Evolutionary conservation across 2,329 filamentous ascomycete species (phyloP), one percentile per base, ranked within the genome.

Genomic region (Boeremia exigua): DNA sequence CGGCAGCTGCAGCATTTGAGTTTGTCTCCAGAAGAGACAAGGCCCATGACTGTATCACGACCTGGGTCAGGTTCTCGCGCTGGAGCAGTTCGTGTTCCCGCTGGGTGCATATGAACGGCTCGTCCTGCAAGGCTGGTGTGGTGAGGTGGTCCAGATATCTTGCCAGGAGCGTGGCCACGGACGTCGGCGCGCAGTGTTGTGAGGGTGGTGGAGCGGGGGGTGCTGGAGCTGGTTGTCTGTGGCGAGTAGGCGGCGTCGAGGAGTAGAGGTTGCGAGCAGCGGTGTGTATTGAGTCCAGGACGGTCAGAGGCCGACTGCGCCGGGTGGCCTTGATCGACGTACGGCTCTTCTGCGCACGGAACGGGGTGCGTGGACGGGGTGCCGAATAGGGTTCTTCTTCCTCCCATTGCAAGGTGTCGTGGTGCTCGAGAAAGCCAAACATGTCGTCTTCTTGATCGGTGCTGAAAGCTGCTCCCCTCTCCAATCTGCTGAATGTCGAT

Each of bases 91-190:
- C 47, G 17, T 60, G 36, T 46, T 75, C 72, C 28, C 48, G 29
- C 15, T 38, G 27, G 1, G 53, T 63, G 39, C 67, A 66, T 2
- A 52, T 32, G 43, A 62, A 66, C 1, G 48, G 54, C 7, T 49
- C 33, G n/a, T 60, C 37, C 17, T 15, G 34, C 5, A 11, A 15
- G 4, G 58, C 50, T 4, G 43, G 27, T 28, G 30, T n/a, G n/a
- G 62, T 64, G 10, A 53, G 44, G 23, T 61, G 54, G 19, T 51
- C n/a, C 2, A 74, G 27, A 46, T 68, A 67, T 15, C 69, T 65
- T n/a, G 63, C 57, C 27, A 75, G 49, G n/a, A 74, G 61, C 5
- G 66, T 60, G 51, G 68, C 61, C 6, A 72, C 44, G 1, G 72
- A 66, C 1, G 49, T 34, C 4, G 67, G 58, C 8, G 44, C 25